phyloP scores from a whole-genome alignment of 257 asterid genomes.

The Nicotiana attenuata region DNA sequence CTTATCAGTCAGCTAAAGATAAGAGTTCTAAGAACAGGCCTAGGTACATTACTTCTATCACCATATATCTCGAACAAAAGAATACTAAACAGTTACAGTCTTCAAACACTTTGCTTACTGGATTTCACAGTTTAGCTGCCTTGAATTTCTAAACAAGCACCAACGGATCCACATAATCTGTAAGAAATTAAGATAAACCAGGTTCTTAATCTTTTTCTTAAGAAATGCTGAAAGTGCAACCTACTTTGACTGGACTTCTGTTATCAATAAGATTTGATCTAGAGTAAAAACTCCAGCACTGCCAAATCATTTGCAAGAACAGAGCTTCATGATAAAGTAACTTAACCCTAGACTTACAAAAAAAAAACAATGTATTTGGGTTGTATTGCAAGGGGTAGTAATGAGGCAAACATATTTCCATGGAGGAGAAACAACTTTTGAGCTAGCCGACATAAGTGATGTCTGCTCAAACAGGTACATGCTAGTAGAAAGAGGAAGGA shows the following conservation, averaged over 20 bases:
- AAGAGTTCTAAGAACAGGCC: not conserved
- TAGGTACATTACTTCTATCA: not conserved
- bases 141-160: not conserved
- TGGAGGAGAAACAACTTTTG: not conserved
- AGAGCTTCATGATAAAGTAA: not conserved
- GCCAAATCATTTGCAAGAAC: not conserved
- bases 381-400: not conserved
- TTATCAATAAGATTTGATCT: not conserved
- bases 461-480: not conserved
- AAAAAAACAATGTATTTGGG: not conserved
- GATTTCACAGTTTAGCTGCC: not conserved
- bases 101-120: not conserved
- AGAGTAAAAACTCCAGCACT: not conserved
- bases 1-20: not conserved
- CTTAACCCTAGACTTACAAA: not conserved
- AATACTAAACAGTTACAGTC: not conserved
- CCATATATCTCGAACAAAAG: not conserved
- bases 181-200: not conserved
- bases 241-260: not conserved
- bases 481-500: not conserved
- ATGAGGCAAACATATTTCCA: not conserved
- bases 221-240: not conserved
- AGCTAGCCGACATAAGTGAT: not conserved
- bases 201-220: not conserved
- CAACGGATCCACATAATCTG: not conserved